phyloP scores from a whole-genome alignment of 2,329 filamentous ascomycete species.

The Leptographium radiaticola region DNA sequence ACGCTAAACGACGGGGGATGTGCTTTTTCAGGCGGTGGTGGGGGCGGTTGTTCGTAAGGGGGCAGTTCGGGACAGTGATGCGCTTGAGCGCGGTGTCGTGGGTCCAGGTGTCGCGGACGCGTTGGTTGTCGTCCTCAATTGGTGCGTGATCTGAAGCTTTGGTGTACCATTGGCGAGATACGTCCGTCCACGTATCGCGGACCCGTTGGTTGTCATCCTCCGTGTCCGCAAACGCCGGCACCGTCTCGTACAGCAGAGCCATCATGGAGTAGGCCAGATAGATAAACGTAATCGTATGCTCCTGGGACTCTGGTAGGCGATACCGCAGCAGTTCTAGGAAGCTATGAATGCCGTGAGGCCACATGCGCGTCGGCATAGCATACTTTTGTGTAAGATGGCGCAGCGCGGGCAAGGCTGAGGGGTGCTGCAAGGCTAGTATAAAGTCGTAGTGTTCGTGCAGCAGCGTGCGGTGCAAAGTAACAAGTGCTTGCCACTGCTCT shows the following conservation, averaged over 20 bases:
- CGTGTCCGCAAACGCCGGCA: slow-evolving; percentile 68
- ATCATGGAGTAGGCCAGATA: slow-evolving; percentile 86
- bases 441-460: slow-evolving; percentile 78
- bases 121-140: too few species aligned
- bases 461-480: slow-evolving; percentile 67
- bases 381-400: slow-evolving; percentile 64
- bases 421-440: slow-evolving; percentile 78
- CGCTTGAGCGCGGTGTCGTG: too few species aligned
- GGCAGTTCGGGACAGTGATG: too few species aligned
- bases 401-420: slow-evolving; percentile 56
- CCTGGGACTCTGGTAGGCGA: slow-evolving; percentile 60
- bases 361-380: slow-evolving; percentile 86
- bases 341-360: slow-evolving; percentile 81
- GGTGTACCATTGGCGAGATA: slow-evolving; percentile 73
- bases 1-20: too few species aligned
- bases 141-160: slow-evolving; percentile 69
- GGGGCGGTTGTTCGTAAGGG: too few species aligned
- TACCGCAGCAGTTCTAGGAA: slow-evolving; percentile 69
- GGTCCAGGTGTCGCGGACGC: too few species aligned
- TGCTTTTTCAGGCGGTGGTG: too few species aligned
- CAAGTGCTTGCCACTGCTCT: slow-evolving; percentile 75
- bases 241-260: slow-evolving; percentile 73
- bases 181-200: slow-evolving; percentile 67
- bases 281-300: slow-evolving; percentile 86
- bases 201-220: slow-evolving; percentile 69